Conservation (phyloP, 495 filamentous ascomycete species). For the Daldinia caldariorum region DNA sequence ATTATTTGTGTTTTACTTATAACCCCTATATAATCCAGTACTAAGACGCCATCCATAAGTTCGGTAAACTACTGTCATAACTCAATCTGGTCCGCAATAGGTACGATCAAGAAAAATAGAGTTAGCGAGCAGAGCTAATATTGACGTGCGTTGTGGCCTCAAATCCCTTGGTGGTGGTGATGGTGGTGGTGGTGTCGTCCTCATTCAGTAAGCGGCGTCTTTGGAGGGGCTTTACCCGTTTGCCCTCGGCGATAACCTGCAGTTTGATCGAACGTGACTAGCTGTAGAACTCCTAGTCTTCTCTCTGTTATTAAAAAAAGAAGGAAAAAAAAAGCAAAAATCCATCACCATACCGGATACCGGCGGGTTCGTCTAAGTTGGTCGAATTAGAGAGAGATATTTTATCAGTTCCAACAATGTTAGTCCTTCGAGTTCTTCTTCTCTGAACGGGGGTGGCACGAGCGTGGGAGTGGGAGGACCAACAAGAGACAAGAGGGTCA, state of each 20-base stretch:
- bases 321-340: not conserved
- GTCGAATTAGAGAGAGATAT: slow-evolving; percentile 1
- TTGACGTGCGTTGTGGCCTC: slow-evolving; percentile 9
- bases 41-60: slow-evolving; percentile 7
- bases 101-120: slow-evolving; percentile 20
- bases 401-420: not conserved
- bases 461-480: slow-evolving; percentile 27
- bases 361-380: not conserved
- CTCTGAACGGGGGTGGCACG: slow-evolving; percentile 21
- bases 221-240: not conserved
- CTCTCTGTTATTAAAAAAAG: too few species aligned
- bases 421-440: not conserved
- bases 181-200: slow-evolving; percentile 10
- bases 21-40: not conserved
- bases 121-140: slow-evolving; percentile 4
- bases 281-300: not conserved
- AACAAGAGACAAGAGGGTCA: not conserved
- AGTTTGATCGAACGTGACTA: not conserved
- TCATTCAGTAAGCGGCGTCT: not conserved
- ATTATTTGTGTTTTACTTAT: too few species aligned
- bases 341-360: slow-evolving; percentile 7
- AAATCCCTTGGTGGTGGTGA: not conserved
- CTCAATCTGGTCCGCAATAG: slow-evolving; percentile 34
- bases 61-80: slow-evolving; percentile 34
- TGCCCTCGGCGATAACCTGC: not conserved